Evolutionary conservation across 1,284 basidiomycete genomes (phyloP), one percentile per base, ranked within the genome.

Genomic region (Boletellus dicymbophilus): DNA sequence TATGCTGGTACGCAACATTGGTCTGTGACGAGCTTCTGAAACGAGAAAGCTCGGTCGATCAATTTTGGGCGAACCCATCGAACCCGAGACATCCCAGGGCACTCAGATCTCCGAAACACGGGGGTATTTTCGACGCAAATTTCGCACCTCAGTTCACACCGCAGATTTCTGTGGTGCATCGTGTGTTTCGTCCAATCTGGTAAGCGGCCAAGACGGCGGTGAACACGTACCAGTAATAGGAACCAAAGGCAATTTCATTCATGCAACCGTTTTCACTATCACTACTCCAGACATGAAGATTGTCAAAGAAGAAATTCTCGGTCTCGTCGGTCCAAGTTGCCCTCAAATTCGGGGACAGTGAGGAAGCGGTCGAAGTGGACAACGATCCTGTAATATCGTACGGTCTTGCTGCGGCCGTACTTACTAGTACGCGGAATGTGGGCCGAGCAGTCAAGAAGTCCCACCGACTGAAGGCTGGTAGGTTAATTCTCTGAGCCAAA

Each of bases 171-270:
- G 20, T 55, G 81, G 81, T 80, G 93, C 56, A 88, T 95, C 73
- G 90, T 95, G 88, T 77, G 74, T 40, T 95, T 92, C 79, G 95
- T 98, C 71, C 71, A 93, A 55, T 82, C 84, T n/a, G 95, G 95
- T 23, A 92, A 89, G 95, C 49, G 95, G 94, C n/a, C 94, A 71
- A 15, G 76, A 94, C 26, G 79, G 95, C 39, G 95, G 95, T 36
- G 78, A 81, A 54, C 82, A 87, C 41, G 71, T n/a, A n/a, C n/a
- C n/a, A n/a, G n/a, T n/a, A n/a, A 84, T 63, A n/a, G 89, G 93
- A 37, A 73, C 71, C 10, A 82, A 90, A 63, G 88, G 88, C 2
- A 90, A 80, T 77, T 91, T 82, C 70, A 82, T 91, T 70, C 60
- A 80, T 59, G 90, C 88, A n/a, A 96, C 93, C 27, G 83, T 96